Conservation (phyloP, 495 filamentous ascomycete species). For the Collariella sp. region DNA sequence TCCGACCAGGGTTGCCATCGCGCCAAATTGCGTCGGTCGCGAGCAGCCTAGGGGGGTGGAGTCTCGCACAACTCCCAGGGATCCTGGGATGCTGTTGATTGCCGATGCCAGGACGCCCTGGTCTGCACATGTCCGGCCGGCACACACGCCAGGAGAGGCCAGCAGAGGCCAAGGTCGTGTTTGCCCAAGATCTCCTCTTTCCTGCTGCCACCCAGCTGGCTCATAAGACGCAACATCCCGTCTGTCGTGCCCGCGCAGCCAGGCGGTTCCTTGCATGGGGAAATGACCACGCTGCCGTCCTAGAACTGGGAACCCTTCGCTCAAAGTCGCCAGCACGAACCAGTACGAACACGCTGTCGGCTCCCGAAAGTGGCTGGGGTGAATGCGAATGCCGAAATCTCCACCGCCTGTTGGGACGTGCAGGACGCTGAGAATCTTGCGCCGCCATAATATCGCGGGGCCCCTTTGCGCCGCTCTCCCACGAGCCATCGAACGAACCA, state of each 20-base stretch:
- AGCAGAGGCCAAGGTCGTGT: not conserved
- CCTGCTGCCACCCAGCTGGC: not conserved
- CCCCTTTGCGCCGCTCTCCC: not conserved
- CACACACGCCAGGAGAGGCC: too few species aligned
- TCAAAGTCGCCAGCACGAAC: not conserved
- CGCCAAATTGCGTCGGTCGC: constrained; percentile 7
- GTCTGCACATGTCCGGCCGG: constrained; percentile 11
- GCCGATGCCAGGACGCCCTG: constrained; percentile 11
- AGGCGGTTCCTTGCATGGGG: constrained; percentile 11
- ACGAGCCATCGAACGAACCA: not conserved
- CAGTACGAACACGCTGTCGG: constrained; percentile 13
- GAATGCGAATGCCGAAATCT: constrained; percentile 6
- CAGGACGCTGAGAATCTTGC: constrained; percentile 1
- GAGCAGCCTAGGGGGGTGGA: constrained; percentile 17
- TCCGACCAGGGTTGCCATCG: not conserved
- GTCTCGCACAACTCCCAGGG: constrained; percentile 11
- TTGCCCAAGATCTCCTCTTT: not conserved
- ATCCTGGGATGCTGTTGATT: constrained; percentile 17
- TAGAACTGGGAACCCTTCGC: constrained; percentile 10
- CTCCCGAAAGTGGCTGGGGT: constrained; percentile 18
- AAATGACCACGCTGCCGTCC: constrained; percentile 14
- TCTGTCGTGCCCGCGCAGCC: constrained; percentile 8
- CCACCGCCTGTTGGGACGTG: constrained; percentile 9
- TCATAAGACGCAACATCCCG: constrained; percentile 10
- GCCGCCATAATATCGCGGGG: not conserved